Evolutionary conservation across 345 rosid species (phyloP), one percentile per base, ranked within the genome.

Genomic region (Gossypium longicalyx): DNA sequence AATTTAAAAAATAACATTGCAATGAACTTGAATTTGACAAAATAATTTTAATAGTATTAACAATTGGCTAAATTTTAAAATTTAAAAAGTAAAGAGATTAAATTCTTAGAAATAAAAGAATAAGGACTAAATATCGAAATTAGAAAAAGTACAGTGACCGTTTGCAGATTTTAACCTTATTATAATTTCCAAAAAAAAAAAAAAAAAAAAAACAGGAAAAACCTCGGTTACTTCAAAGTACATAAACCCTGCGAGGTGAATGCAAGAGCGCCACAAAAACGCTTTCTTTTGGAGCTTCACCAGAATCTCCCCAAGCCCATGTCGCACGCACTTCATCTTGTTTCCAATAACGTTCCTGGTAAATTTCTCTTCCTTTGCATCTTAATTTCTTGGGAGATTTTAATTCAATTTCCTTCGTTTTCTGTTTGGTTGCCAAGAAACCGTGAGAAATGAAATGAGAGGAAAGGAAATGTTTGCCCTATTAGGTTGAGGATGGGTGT

Each of bases 301-400:
- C 20, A 29, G 19, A 22, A 13, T 7, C 15, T 4, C 5, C 2
- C 17, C 6, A 8, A 9, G 12, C 74, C 20, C 51, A 71, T 71
- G 74, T 71, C 74, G 53, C 54, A 71, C 58, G 65, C 65, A 19
- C 74, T 57, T 57, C 65, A 57, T 43, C 52, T 54, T 38, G 63
- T 70, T 54, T 29, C 74, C 19, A 70, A 70, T n/a, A 70, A 34
- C 48, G 3, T 70, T 3, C 49, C 63, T 19, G 74, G 74, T 70
- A 70, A 54, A 9, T 54, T 12, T 54, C 16, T 70, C 61, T 53
- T 7, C 10, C 7, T 11, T 56, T 25, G 7, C 22, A 1, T 19
- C 22, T 3, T 38, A 2, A 12, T 6, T 11, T 38, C 11, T 0
- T 3, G 59, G 34, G 13, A 6, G 12, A 13, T 2, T 51, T 27